Conservation (phyloP, 2,329 filamentous ascomycete species). For the Arthrobotrys sinensis region DNA sequence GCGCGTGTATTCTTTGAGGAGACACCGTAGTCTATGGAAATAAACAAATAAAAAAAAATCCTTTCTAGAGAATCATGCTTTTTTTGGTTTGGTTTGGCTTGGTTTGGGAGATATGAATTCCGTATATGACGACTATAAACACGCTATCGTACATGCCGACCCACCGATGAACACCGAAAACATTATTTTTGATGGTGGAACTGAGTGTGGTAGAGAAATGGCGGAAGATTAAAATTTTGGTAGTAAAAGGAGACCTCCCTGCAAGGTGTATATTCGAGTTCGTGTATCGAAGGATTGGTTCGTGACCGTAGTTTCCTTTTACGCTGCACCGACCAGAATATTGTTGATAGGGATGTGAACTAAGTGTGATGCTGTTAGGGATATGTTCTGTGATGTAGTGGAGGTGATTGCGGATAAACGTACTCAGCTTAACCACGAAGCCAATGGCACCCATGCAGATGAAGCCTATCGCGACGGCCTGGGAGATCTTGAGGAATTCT, state of each 20-base stretch:
- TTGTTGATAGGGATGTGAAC: slow-evolving; percentile 73
- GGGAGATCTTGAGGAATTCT: slow-evolving; percentile 70
- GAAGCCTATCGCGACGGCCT: slow-evolving; percentile 72
- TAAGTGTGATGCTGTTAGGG: slow-evolving; percentile 58
- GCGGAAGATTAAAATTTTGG: slow-evolving; percentile 28
- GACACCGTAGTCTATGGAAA: slow-evolving; percentile 4
- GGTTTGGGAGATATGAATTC: slow-evolving; percentile 16
- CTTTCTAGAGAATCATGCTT: not conserved
- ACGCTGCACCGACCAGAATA: slow-evolving; percentile 68
- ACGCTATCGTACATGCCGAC: slow-evolving; percentile 55
- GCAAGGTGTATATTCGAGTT: slow-evolving; percentile 3
- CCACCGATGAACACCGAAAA: slow-evolving; percentile 53
- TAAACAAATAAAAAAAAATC: slow-evolving; percentile 7
- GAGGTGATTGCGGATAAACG: slow-evolving; percentile 54
- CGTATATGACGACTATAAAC: slow-evolving; percentile 41
- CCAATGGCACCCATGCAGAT: slow-evolving; percentile 72
- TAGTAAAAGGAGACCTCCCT: slow-evolving; percentile 26
- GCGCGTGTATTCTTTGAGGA: slow-evolving; percentile 5
- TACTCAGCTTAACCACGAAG: slow-evolving; percentile 71
- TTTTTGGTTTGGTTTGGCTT: not conserved
- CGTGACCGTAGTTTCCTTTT: slow-evolving; percentile 10
- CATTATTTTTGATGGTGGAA: slow-evolving; percentile 49
- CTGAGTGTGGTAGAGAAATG: slow-evolving; percentile 9
- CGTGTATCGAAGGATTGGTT: slow-evolving; percentile 8
- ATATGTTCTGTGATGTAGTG: not conserved